Evolutionary conservation across 2,329 filamentous ascomycete genomes (phyloP), one percentile per base, ranked within the genome.

Genomic region (Scedosporium aurantiacum): DNA sequence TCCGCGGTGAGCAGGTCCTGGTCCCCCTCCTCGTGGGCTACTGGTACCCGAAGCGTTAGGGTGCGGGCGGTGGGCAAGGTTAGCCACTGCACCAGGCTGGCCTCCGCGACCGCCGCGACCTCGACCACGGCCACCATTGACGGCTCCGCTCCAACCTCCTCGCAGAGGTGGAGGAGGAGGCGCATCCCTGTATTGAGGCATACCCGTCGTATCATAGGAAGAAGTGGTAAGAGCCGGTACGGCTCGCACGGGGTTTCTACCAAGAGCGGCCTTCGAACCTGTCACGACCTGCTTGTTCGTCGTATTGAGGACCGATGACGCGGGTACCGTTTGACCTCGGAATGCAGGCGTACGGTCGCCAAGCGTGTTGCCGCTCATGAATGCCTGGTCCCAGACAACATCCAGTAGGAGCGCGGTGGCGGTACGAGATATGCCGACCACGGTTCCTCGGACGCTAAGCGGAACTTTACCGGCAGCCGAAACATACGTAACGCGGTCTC

Each of bases 341-440:
- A 99, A 99, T 43, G 90, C 86, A 27, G 91, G 91, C 70, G 93
- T 96, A 63, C 94, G 87, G 62, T 92, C 91, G 63, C 90, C 89
- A 16, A 99, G 81, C 0, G 90, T 94, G 1, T 92, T 97, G 64
- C 94, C 94, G 70, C 91, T 96, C 92, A 99, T 97, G 74, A 99
- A 99, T 0, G 91, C 89, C 12, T 85, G 84, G 71, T 99, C 95
- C 74, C 96, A 99, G 6, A 99, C 87, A 62, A 97, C 84, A 71
- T 99, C 94, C 43, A 99, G 80, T 62, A 97, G 81, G 56, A 90
- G 83, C 27, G 87, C 88, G 61, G 90, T 89, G 21, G 91, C 82
- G 32, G 92, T 97, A 61, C 90, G 88, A 63, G 91, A 97, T 70
- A 97, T 88, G 41, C 94, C 94, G 62, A 96, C 88, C n/a, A 99